These are phyloP conservation scores for Fusarium brachygibbosum DNA, from an alignment of 2,329 filamentous ascomycete genomes.

Conservation along the genomic window DNA sequence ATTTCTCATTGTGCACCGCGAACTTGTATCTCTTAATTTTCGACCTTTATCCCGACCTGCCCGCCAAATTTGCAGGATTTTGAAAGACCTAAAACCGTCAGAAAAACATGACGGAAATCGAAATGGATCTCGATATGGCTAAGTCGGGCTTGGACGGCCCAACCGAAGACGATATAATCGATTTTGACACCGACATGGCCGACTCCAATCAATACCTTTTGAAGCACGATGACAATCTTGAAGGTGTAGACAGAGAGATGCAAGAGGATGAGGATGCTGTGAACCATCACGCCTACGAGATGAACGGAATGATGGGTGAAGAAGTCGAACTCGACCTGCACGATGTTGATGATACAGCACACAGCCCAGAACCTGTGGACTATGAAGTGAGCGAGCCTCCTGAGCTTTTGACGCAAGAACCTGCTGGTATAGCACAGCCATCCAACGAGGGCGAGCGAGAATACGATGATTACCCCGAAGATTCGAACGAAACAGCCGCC, in stretches of 20 bases:
- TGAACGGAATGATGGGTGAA: constrained; percentile 42
- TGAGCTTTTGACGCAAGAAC: constrained; percentile 24
- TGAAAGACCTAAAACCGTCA: not conserved
- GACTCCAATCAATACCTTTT: constrained; percentile 36
- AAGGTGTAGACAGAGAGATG: constrained; percentile 37
- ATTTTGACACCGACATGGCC: constrained; percentile 56
- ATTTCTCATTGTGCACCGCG: not conserved
- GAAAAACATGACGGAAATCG: constrained; percentile 48
- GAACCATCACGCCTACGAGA: constrained; percentile 35
- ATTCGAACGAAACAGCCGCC: constrained; percentile 13
- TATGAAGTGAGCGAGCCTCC: constrained; percentile 19
- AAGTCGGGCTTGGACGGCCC: constrained; percentile 45
- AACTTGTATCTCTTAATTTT: not conserved
- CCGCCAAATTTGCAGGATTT: not conserved
- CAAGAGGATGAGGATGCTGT: constrained; percentile 39
- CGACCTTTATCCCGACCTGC: not conserved
- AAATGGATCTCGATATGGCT: constrained; percentile 52
- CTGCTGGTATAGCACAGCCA: constrained; percentile 16
- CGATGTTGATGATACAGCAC: constrained; percentile 19
- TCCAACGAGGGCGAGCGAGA: constrained; percentile 13
- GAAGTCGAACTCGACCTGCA: constrained; percentile 40
- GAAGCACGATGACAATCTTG: constrained; percentile 15
- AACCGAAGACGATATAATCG: constrained; percentile 55
- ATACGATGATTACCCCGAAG: constrained; percentile 11
- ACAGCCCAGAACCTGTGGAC: constrained; percentile 20